phyloP scores from a whole-genome alignment of 1,139 yeast genomes.

The Taphrina sp. region DNA sequence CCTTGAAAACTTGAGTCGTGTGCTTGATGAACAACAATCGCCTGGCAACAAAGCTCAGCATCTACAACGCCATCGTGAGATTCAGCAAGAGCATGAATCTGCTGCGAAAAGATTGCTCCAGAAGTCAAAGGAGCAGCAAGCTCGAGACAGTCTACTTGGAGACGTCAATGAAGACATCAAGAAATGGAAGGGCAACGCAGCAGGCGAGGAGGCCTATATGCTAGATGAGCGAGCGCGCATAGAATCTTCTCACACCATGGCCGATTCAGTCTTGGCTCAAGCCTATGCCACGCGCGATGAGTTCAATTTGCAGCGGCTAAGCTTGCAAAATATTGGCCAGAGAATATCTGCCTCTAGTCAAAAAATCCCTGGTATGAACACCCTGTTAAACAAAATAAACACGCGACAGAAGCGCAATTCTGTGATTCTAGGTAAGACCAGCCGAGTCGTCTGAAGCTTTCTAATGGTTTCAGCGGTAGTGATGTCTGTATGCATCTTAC shows the following conservation, averaged over 20 bases:
- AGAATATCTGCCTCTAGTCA: slow-evolving; percentile 61
- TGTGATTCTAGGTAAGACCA: slow-evolving; percentile 71
- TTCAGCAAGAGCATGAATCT: slow-evolving; percentile 64
- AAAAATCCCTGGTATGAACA: slow-evolving; percentile 78
- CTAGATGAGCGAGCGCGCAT: slow-evolving; percentile 73
- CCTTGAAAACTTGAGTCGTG: slow-evolving; percentile 46
- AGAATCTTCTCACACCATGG: slow-evolving; percentile 68
- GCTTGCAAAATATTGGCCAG: slow-evolving; percentile 63
- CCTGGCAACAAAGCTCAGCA: slow-evolving; percentile 70
- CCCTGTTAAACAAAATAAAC: slow-evolving; percentile 73
- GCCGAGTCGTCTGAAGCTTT: slow-evolving; percentile 40
- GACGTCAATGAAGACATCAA: slow-evolving; percentile 77
- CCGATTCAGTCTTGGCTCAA: slow-evolving; percentile 77
- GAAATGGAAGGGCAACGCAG: slow-evolving; percentile 41
- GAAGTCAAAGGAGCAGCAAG: slow-evolving; percentile 69
- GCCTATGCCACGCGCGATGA: slow-evolving; percentile 91
- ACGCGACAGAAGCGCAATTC: slow-evolving; percentile 87
- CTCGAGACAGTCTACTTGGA: slow-evolving; percentile 67
- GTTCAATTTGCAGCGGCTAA: slow-evolving; percentile 65
- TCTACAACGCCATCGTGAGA: slow-evolving; percentile 76
- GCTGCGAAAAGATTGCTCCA: slow-evolving; percentile 61
- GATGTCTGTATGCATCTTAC: slow-evolving; percentile 18
- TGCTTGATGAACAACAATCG: slow-evolving; percentile 59
- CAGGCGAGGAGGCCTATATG: slow-evolving; percentile 62
- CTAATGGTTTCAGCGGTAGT: slow-evolving; percentile 5